A percentile compares a stretch with the other conserved stretches of the same genome.
Evolutionary conservation across 306 rosid species (phyloP).

Genomic region (Casuarina cunninghamiana): DNA sequence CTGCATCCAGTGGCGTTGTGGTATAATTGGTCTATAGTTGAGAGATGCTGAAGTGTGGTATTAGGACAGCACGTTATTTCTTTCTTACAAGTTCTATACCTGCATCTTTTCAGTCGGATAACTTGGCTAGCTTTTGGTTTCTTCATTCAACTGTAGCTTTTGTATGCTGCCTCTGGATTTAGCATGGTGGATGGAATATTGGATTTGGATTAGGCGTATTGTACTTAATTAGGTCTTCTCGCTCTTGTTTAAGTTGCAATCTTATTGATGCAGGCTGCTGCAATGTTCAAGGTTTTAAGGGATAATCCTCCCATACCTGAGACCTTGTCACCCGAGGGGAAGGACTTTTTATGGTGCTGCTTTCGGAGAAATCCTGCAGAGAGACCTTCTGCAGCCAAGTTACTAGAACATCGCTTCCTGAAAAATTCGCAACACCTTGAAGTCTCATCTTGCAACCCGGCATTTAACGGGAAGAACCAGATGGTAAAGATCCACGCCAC

Average conservation of each 20-base stretch:
- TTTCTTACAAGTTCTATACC: background rate
- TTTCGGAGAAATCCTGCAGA: conserved; percentile 95
- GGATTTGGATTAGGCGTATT: conserved; percentile 1
- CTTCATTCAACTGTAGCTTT: conserved; percentile 6
- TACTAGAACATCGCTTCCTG: conserved; percentile 82
- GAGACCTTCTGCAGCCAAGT: conserved; percentile 63
- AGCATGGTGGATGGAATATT: conserved; percentile 4
- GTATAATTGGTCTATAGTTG: conserved; percentile 3
- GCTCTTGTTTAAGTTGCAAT: conserved; percentile 27
- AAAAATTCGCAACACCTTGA: conserved; percentile 52
- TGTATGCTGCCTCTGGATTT: background rate
- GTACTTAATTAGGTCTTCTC: conserved; percentile 2
- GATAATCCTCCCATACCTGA: conserved; percentile 89
- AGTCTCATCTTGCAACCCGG: conserved; percentile 38
- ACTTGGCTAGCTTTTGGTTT: conserved; percentile 7
- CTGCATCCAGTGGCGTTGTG: background rate
- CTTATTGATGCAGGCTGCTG: conserved; percentile 76
- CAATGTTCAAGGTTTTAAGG: conserved; percentile 91
- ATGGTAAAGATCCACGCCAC: conserved; percentile 41
- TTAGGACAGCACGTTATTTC: background rate
- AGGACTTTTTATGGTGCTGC: conserved; percentile 82
- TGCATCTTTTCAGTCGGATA: conserved; percentile 6
- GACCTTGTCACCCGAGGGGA: conserved; percentile 73
- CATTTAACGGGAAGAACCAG: conserved; percentile 35
- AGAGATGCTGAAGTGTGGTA: conserved; percentile 15